Conservation (phyloP, 2,329 filamentous ascomycete genomes). For the Aspergillus chevalieri region DNA sequence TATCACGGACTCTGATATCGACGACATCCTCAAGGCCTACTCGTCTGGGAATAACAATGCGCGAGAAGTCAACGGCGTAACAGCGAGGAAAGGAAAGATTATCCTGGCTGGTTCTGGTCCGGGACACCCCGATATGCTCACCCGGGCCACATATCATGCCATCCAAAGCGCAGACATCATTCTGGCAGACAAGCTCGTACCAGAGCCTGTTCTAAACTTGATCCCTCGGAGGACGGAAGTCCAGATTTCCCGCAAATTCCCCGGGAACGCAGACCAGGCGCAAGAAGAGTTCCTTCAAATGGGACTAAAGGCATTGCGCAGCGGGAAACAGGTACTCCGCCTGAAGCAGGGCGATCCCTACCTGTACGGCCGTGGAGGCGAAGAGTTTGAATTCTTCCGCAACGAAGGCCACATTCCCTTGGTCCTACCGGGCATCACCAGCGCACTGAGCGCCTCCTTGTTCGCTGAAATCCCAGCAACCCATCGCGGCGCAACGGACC, state of each 20-base stretch:
- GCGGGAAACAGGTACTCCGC: conserved; percentile 74
- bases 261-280: conserved; percentile 88
- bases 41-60: conserved; percentile 24
- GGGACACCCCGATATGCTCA: conserved; percentile 86
- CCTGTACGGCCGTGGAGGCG: conserved; percentile 88
- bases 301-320: conserved; percentile 62
- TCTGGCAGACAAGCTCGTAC: conserved; percentile 52
- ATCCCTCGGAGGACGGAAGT: conserved; percentile 85
- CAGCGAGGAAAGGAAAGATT: conserved; percentile 56
- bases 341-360: conserved; percentile 97
- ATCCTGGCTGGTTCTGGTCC: conserved; percentile 89
- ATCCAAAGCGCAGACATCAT: conserved; percentile 44
- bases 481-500: conserved; percentile 82
- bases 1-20: conserved; percentile 74
- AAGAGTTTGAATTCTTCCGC: conserved; percentile 83
- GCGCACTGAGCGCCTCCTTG: conserved; percentile 75
- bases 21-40: conserved; percentile 69
- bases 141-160: conserved; percentile 51
- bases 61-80: conserved; percentile 9
- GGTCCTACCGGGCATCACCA: conserved; percentile 87
- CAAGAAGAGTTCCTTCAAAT: conserved; percentile 81
- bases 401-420: conserved; percentile 60
- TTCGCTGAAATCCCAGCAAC: conserved; percentile 85
- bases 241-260: conserved; percentile 93
- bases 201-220: conserved; percentile 76